phyloP scores from a whole-genome alignment of 2,329 filamentous ascomycete genomes.

The Fusarium sp. region DNA sequence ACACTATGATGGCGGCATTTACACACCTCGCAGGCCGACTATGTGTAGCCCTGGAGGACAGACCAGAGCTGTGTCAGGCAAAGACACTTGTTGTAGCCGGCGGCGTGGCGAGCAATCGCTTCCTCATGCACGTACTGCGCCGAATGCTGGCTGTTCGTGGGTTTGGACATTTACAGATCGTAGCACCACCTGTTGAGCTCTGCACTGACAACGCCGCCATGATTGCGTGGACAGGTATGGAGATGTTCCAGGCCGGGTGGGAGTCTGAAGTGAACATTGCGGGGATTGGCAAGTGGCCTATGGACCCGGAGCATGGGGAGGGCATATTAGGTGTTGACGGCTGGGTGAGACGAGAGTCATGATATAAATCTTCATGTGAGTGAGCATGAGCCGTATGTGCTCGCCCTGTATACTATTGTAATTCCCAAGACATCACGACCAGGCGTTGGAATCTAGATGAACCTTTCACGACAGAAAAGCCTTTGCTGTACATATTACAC shows the following conservation, averaged over 20 bases:
- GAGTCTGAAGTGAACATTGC: slow-evolving; percentile 70
- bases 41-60: slow-evolving; percentile 70
- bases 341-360: slow-evolving; percentile 53
- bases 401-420: slow-evolving; percentile 25
- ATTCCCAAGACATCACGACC: slow-evolving; percentile 7
- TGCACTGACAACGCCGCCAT: slow-evolving; percentile 98
- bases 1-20: slow-evolving; percentile 84
- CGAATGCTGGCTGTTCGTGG: slow-evolving; percentile 74
- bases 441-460: slow-evolving; percentile 9
- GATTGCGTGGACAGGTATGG: slow-evolving; percentile 93
- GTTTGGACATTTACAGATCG: slow-evolving; percentile 69
- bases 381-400: not conserved
- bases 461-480: slow-evolving; percentile 43
- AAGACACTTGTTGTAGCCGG: slow-evolving; percentile 84
- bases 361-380: slow-evolving; percentile 6
- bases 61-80: slow-evolving; percentile 51
- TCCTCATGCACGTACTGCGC: slow-evolving; percentile 75
- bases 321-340: slow-evolving; percentile 74
- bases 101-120: slow-evolving; percentile 89
- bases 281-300: slow-evolving; percentile 77
- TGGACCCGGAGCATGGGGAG: slow-evolving; percentile 70
- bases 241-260: slow-evolving; percentile 90
- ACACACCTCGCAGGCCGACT: slow-evolving; percentile 86
- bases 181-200: slow-evolving; percentile 79
- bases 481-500: slow-evolving; percentile 47